Evolutionary conservation across 2,329 filamentous ascomycete genomes (phyloP).

Genomic region (Colletotrichum shisoi): DNA sequence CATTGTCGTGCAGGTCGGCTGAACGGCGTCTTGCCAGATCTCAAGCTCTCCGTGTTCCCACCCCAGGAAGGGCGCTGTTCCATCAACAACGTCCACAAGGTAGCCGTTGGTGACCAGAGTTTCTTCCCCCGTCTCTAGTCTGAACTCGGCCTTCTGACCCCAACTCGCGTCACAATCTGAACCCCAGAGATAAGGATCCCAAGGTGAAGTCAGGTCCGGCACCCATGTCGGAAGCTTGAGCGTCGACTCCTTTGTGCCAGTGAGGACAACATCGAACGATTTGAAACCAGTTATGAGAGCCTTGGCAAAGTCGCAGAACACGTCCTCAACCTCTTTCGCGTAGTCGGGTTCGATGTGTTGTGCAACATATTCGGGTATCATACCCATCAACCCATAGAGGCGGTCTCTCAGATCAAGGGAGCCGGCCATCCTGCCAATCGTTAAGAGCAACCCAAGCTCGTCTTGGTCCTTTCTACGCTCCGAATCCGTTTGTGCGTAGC

Average conservation of each 20-base stretch:
- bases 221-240: constrained; percentile 26
- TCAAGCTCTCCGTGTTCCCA: constrained; percentile 20
- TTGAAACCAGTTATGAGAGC: constrained; percentile 21
- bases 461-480: constrained; percentile 27
- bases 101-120: constrained; percentile 11
- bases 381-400: constrained; percentile 26
- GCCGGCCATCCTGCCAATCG: constrained; percentile 26
- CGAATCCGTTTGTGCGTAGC: not conserved
- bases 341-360: constrained; percentile 25
- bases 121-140: not conserved
- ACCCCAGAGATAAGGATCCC: constrained; percentile 32
- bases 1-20: not conserved
- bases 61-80: constrained; percentile 21
- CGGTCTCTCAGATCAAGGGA: constrained; percentile 27
- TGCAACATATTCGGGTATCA: constrained; percentile 31
- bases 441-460: constrained; percentile 19
- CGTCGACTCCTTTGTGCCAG: constrained; percentile 19
- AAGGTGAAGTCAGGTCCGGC: constrained; percentile 25
- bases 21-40: constrained; percentile 4
- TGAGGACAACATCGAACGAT: constrained; percentile 27
- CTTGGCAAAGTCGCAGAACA: constrained; percentile 26
- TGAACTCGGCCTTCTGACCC: constrained; percentile 21
- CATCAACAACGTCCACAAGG: constrained; percentile 20
- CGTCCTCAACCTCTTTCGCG: constrained; percentile 12
- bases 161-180: constrained; percentile 29